These are phyloP conservation scores for Dianthus caryophyllus DNA, from an alignment of 148 eudicot species.

Conservation along the genomic window DNA sequence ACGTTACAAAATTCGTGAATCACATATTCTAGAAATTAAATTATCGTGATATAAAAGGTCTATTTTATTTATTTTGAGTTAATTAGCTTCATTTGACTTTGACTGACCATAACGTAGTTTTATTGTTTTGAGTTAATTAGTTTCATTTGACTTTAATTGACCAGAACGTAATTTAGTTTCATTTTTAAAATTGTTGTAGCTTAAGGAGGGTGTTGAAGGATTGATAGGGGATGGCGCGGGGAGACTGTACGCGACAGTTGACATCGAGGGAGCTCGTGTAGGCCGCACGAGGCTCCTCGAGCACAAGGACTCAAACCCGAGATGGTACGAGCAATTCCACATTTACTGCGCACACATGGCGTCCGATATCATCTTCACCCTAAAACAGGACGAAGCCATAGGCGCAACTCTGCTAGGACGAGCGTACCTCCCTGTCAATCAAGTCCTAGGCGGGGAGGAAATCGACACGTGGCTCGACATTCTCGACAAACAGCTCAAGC, in stretches of 20 bases:
- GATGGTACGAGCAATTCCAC: constrained; percentile 56
- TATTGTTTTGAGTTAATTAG: too few species aligned
- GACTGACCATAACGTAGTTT: too few species aligned
- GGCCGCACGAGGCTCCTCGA: constrained; percentile 45
- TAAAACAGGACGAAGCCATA: constrained; percentile 41
- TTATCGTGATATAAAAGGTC: too few species aligned
- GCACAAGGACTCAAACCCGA: constrained; percentile 32
- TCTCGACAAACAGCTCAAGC: constrained; percentile 30
- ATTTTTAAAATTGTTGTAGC: constrained; percentile 13
- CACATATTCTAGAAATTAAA: too few species aligned
- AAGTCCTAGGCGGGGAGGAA: constrained; percentile 35
- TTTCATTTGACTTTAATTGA: too few species aligned
- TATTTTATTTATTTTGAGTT: too few species aligned
- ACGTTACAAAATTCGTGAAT: too few species aligned
- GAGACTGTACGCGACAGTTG: constrained; percentile 41
- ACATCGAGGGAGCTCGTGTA: constrained; percentile 42
- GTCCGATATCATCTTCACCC: constrained; percentile 36
- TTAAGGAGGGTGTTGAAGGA: constrained; percentile 23
- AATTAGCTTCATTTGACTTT: too few species aligned
- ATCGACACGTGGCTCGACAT: constrained; percentile 41
- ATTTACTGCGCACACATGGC: constrained; percentile 48
- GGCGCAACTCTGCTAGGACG: constrained; percentile 41
- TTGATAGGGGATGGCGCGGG: constrained; percentile 26
- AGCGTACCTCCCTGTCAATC: constrained; percentile 42
- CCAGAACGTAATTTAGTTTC: too few species aligned